phyloP scores from a whole-genome alignment of 2,329 filamentous ascomycete genomes.

The Drechslera avenae region DNA sequence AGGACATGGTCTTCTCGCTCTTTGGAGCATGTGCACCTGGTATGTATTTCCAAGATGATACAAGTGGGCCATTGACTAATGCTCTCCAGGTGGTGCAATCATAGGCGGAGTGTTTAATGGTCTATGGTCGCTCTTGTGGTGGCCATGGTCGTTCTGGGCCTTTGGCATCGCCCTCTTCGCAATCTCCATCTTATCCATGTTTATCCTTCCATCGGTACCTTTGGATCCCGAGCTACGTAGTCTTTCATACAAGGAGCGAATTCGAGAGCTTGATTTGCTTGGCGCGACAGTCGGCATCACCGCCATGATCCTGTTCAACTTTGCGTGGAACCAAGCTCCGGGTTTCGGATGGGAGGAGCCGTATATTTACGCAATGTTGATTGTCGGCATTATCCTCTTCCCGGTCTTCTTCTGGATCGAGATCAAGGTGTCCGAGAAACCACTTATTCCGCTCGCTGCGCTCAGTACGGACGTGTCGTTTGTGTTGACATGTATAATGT shows the following conservation, averaged over 20 bases:
- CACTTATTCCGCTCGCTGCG: slow-evolving; percentile 63
- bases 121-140: slow-evolving; percentile 55
- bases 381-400: slow-evolving; percentile 62
- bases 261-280: slow-evolving; percentile 50
- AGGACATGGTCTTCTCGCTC: slow-evolving; percentile 64
- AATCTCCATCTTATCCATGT: slow-evolving; percentile 45
- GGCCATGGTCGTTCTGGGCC: slow-evolving; percentile 60
- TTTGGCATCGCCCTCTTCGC: slow-evolving; percentile 48
- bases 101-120: slow-evolving; percentile 50
- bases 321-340: slow-evolving; percentile 70
- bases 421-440: slow-evolving; percentile 52
- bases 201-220: slow-evolving; percentile 49
- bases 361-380: slow-evolving; percentile 62
- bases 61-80: slow-evolving; percentile 1
- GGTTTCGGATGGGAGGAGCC: slow-evolving; percentile 63
- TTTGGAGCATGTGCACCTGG: slow-evolving; percentile 58
- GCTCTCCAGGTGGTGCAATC: slow-evolving; percentile 42
- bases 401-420: slow-evolving; percentile 62
- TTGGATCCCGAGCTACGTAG: slow-evolving; percentile 18
- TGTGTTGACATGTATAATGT: slow-evolving; percentile 61
- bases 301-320: slow-evolving; percentile 64
- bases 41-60: background rate
- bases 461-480: slow-evolving; percentile 58
- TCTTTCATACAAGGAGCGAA: slow-evolving; percentile 25
- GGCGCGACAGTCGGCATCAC: slow-evolving; percentile 59